phyloP scores from a whole-genome alignment of 1,284 basidiomycete species.

The Spongiforma sp. region DNA sequence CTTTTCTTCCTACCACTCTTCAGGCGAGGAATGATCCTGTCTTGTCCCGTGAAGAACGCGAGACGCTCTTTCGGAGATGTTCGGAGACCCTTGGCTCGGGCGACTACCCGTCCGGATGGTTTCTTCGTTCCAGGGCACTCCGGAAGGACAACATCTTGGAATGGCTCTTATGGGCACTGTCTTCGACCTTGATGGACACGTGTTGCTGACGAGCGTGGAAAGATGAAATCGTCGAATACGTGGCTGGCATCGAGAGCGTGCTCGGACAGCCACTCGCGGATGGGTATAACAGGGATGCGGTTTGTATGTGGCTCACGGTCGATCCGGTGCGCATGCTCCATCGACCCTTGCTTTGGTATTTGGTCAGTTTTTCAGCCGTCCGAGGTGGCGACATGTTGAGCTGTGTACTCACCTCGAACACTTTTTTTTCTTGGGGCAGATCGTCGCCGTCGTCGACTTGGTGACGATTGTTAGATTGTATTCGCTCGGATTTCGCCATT shows the following conservation, averaged over 20 bases:
- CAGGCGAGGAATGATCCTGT: constrained; percentile 50
- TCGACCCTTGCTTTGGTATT: constrained; percentile 67
- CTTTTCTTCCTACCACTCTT: neutral
- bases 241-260: constrained; percentile 42
- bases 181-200: constrained; percentile 42
- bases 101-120: constrained; percentile 59
- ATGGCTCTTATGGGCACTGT: constrained; percentile 72
- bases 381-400: neutral
- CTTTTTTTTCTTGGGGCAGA: constrained; percentile 39
- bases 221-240: constrained; percentile 53
- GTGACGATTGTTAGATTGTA: constrained; percentile 46
- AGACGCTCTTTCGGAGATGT: constrained; percentile 56
- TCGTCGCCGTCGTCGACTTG: constrained; percentile 57
- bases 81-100: constrained; percentile 32
- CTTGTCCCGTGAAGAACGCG: constrained; percentile 47
- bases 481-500: constrained; percentile 57
- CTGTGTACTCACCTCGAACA: neutral
- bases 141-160: constrained; percentile 57
- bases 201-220: constrained; percentile 47
- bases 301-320: constrained; percentile 57
- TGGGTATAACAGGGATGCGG: constrained; percentile 42
- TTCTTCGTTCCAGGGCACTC: constrained; percentile 44
- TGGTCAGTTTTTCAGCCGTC: constrained; percentile 47
- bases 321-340: constrained; percentile 60
- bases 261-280: constrained; percentile 45